Conservation (phyloP, 352 stramenopile genomes). For the Globisporangium spinosum region DNA sequence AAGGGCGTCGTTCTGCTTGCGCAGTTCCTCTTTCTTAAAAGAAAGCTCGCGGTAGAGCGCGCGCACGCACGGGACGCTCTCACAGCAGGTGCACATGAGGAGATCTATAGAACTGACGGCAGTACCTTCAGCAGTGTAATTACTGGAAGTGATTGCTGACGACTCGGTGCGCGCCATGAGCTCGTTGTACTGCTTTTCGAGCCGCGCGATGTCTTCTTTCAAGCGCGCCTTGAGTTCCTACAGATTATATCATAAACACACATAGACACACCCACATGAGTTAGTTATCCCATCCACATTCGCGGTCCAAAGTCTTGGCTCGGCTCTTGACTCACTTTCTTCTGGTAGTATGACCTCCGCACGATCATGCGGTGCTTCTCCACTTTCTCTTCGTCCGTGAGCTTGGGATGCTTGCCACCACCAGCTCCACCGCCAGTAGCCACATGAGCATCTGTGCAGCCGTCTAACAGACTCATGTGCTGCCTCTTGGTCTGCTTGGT, state of each 20-base stretch:
- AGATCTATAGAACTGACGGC: slow-evolving; percentile 6
- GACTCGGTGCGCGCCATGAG: slow-evolving; percentile 20
- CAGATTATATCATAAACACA: not conserved
- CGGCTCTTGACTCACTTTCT: slow-evolving; percentile 19
- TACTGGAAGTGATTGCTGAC: not conserved
- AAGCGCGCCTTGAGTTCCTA: slow-evolving; percentile 25
- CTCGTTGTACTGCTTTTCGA: slow-evolving; percentile 28
- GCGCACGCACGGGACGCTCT: slow-evolving; percentile 10
- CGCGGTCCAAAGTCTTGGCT: not conserved
- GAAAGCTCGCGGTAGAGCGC: slow-evolving; percentile 22
- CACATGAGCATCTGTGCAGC: not conserved
- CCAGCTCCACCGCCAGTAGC: not conserved
- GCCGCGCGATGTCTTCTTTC: slow-evolving; percentile 22
- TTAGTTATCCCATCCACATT: not conserved
- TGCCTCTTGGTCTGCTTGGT: not conserved
- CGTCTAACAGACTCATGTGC: not conserved
- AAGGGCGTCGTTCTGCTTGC: slow-evolving; percentile 23
- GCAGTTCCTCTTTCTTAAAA: slow-evolving; percentile 25
- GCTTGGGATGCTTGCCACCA: slow-evolving; percentile 9
- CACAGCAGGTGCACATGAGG: slow-evolving; percentile 12
- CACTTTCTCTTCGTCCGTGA: slow-evolving; percentile 35
- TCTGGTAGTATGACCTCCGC: slow-evolving; percentile 37
- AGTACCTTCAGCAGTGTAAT: not conserved
- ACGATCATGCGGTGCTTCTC: slow-evolving; percentile 57
- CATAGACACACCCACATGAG: not conserved